Conservation (phyloP, 371 early-diverging fungal genomes). For the Coemansia sp. region DNA sequence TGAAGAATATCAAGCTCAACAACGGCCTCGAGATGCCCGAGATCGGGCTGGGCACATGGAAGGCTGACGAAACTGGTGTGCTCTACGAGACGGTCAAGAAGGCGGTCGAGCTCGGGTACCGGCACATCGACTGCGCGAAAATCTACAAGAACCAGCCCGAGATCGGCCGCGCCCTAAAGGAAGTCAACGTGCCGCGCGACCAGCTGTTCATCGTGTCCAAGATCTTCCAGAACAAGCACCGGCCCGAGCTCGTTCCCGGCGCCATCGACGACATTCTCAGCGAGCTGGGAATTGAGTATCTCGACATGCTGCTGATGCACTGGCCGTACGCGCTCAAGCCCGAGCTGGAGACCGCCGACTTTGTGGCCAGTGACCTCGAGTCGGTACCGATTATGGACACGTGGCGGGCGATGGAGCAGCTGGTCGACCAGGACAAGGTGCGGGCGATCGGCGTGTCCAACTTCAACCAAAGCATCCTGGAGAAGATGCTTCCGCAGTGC, state of each 20-base stretch:
- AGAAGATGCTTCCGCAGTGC: constrained; percentile 64
- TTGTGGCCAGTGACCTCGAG: constrained; percentile 23
- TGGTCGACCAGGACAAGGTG: constrained; percentile 64
- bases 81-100: constrained; percentile 29
- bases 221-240: constrained; percentile 84
- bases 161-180: constrained; percentile 62
- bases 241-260: constrained; percentile 67
- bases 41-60: constrained; percentile 55
- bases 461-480: constrained; percentile 61
- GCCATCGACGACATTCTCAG: constrained; percentile 67
- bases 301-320: constrained; percentile 91
- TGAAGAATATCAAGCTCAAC: constrained; percentile 46
- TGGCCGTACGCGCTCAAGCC: constrained; percentile 58
- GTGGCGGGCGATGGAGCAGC: constrained; percentile 59
- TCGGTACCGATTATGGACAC: constrained; percentile 48
- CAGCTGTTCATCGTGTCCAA: constrained; percentile 89
- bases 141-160: constrained; percentile 83
- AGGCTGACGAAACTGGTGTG: constrained; percentile 19
- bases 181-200: constrained; percentile 44
- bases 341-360: constrained; percentile 4
- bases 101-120: constrained; percentile 44
- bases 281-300: constrained; percentile 75
- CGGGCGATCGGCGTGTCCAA: constrained; percentile 69
- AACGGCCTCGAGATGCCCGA: constrained; percentile 58
- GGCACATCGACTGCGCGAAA: constrained; percentile 54